Evolutionary conservation across 495 filamentous ascomycete species (phyloP).

Genomic region (Aspergillus egyptiacus): DNA sequence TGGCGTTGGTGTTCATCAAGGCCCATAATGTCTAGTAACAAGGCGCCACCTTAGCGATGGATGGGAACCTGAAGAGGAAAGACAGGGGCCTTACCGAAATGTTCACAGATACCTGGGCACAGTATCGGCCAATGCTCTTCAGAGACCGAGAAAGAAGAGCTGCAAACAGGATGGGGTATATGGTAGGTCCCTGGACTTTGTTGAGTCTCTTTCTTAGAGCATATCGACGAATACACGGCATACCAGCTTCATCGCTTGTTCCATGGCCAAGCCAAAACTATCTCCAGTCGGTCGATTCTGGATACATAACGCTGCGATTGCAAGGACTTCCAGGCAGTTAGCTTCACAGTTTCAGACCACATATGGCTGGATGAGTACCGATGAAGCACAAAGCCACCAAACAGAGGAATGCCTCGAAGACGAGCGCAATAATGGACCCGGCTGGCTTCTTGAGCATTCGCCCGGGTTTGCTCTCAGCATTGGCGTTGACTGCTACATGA

Average conservation of each 20-base stretch:
- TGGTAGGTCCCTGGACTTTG: slow-evolving; percentile 3
- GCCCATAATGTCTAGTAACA: slow-evolving; percentile 10
- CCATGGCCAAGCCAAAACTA: slow-evolving; percentile 5
- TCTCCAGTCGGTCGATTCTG: slow-evolving; percentile 8
- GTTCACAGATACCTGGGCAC: slow-evolving; percentile 3
- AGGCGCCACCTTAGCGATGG: not conserved
- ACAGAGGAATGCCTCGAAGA: slow-evolving; percentile 6
- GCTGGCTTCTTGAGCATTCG: slow-evolving; percentile 3
- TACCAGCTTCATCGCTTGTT: slow-evolving; percentile 11
- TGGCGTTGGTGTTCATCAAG: slow-evolving; percentile 13
- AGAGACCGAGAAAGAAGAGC: slow-evolving; percentile 10
- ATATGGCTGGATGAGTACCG: not conserved
- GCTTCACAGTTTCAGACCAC: not conserved
- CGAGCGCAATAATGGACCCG: slow-evolving; percentile 7
- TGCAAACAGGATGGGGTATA: slow-evolving; percentile 12
- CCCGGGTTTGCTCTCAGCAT: not conserved
- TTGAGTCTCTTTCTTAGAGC: not conserved
- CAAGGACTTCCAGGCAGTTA: slow-evolving; percentile 1
- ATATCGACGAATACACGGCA: not conserved
- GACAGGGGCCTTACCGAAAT: slow-evolving; percentile 3
- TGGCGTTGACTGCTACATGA: not conserved
- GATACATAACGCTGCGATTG: slow-evolving; percentile 5
- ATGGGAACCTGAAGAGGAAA: not conserved
- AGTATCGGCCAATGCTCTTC: slow-evolving; percentile 12
- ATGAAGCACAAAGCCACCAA: slow-evolving; percentile 10